phyloP scores from a whole-genome alignment of 352 stramenopile species.

The Phytophthora litchii region DNA sequence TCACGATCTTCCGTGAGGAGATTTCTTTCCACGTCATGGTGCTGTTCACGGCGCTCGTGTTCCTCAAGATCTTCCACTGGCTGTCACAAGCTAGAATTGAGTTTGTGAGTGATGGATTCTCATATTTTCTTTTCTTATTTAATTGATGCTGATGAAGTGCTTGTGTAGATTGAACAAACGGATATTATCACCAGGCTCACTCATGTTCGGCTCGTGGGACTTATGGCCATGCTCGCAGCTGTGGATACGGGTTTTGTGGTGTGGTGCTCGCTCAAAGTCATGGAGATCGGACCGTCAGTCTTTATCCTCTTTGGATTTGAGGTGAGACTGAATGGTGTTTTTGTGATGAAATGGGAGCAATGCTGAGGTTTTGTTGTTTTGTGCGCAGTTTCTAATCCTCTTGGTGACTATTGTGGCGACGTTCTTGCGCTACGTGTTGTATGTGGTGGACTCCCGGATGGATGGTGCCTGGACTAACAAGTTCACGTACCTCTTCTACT shows the following conservation, averaged over 20 bases:
- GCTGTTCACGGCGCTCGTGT: constrained; percentile 95
- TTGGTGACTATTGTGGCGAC: constrained; percentile 92
- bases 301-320: constrained; percentile 98
- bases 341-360: background rate
- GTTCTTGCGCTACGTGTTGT: constrained; percentile 91
- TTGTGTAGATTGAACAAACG: constrained; percentile 86
- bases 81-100: constrained; percentile 90
- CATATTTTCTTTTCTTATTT: constrained; percentile 15
- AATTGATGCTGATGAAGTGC: background rate
- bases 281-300: constrained; percentile 89
- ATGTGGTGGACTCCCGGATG: constrained; percentile 93
- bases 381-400: constrained; percentile 90
- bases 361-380: constrained; percentile 12
- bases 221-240: constrained; percentile 86
- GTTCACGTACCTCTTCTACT: constrained; percentile 93
- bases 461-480: constrained; percentile 91
- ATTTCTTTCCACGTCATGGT: constrained; percentile 95
- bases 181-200: constrained; percentile 75
- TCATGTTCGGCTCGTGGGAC: constrained; percentile 88
- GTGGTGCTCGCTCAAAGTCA: constrained; percentile 82
- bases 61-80: constrained; percentile 96
- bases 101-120: constrained; percentile 58
- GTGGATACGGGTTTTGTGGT: constrained; percentile 91
- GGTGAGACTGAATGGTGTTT: constrained; percentile 24
- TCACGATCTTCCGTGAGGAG: constrained; percentile 99